These are phyloP conservation scores for Cupressus sempervirens DNA, from an alignment of 75 land plant genomes.

Conservation along the genomic window DNA sequence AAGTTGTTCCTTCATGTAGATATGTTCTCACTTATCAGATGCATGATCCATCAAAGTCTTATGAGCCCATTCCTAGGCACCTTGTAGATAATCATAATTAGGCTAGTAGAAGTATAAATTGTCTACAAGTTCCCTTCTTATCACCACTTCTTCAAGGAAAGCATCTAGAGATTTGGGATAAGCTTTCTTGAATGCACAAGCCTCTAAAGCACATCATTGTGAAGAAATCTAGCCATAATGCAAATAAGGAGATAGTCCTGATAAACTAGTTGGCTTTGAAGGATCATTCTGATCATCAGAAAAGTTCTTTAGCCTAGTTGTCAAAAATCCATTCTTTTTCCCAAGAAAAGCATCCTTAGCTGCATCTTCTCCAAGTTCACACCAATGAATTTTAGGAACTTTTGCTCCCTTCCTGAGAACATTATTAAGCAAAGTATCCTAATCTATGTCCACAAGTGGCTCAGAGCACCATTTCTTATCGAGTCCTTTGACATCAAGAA, in stretches of 20 bases:
- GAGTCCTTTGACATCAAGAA: constrained; percentile 37
- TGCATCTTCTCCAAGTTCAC: constrained; percentile 84
- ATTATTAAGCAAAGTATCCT: constrained; percentile 68
- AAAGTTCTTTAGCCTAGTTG: constrained; percentile 61
- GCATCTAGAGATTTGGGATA: constrained; percentile 79
- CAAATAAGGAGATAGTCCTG: constrained; percentile 89
- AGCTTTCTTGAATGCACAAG: constrained; percentile 41
- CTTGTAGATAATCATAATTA: constrained; percentile 73
- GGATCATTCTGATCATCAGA: constrained; percentile 76
- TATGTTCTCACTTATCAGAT: constrained; percentile 76
- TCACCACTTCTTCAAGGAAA: constrained; percentile 90
- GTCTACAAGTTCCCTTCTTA: constrained; percentile 90
- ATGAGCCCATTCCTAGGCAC: constrained; percentile 96
- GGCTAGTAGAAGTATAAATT: constrained; percentile 93
- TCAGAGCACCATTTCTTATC: constrained; percentile 39
- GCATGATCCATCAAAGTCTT: constrained; percentile 93
- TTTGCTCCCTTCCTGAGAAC: constrained; percentile 79
- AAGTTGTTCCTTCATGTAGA: no score
- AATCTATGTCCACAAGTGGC: constrained; percentile 39
- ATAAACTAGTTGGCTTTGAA: constrained; percentile 62
- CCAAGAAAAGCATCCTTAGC: constrained; percentile 84
- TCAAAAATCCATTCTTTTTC: constrained; percentile 65
- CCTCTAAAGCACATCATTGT: constrained; percentile 93
- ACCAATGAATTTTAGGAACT: constrained; percentile 92
- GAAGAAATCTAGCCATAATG: constrained; percentile 96